phyloP scores from a whole-genome alignment of 352 stramenopile species.

The Thalassiosira livingstoniorum region DNA sequence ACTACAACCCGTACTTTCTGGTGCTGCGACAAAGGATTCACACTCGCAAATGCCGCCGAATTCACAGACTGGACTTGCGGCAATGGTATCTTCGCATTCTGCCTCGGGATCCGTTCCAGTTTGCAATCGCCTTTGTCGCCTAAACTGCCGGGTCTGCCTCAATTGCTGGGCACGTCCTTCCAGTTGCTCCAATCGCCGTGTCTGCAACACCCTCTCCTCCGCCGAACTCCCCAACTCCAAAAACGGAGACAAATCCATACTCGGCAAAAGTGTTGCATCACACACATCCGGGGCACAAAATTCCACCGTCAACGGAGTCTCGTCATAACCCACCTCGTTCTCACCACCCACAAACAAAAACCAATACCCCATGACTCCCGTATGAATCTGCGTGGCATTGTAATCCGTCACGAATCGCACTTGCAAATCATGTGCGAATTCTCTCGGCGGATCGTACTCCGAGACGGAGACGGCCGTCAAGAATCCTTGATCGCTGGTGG shows the following conservation, averaged over 20 bases:
- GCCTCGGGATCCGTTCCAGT: too few species aligned
- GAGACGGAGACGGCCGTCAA: conserved; percentile 23
- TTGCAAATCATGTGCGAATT: conserved; percentile 15
- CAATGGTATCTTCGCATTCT: conserved; percentile 10
- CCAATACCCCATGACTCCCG: conserved; percentile 35
- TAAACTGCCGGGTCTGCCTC: too few species aligned
- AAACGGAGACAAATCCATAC: not conserved
- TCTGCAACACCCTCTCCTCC: not conserved
- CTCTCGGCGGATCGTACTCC: conserved; percentile 16
- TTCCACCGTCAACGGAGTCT: conserved; percentile 25
- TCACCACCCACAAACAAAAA: conserved; percentile 32
- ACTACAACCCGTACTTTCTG: conserved; percentile 7
- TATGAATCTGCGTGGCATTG: conserved; percentile 35
- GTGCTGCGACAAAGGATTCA: conserved; percentile 12
- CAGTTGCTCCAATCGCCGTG: too few species aligned
- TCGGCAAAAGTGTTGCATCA: conserved; percentile 23
- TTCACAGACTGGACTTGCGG: conserved; percentile 8
- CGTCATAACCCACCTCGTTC: not conserved
- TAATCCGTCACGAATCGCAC: conserved; percentile 43
- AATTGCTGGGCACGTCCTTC: too few species aligned
- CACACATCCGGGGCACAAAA: conserved; percentile 12
- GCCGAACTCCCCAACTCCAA: not conserved
- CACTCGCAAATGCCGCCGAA: conserved; percentile 34
- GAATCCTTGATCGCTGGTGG: conserved; percentile 22
- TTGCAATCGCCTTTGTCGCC: too few species aligned